Evolutionary conservation across 495 filamentous ascomycete genomes (phyloP).

Genomic region (Diplogelasinospora grovesii): DNA sequence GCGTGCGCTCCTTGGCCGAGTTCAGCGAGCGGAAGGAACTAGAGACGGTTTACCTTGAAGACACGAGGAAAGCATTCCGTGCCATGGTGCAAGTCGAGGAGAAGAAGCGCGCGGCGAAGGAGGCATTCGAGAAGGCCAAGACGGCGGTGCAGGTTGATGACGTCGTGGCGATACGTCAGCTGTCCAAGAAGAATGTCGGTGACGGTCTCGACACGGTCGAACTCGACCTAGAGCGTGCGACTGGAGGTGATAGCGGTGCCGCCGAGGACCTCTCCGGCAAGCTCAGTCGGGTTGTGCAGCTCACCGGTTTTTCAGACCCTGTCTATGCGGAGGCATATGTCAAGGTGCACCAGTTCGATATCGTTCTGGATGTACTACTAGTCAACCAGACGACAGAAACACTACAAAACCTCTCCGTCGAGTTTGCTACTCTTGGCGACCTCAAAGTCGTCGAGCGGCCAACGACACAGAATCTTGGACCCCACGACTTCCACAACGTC

Average conservation of each 20-base stretch:
- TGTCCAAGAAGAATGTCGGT: constrained; percentile 82
- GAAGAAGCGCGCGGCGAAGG: constrained; percentile 90
- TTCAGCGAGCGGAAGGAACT: constrained; percentile 84
- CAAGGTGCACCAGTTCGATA: constrained; percentile 98
- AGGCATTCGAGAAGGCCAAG: constrained; percentile 86
- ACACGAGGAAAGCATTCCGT: constrained; percentile 92
- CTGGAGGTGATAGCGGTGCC: constrained; percentile 75
- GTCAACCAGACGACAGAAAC: constrained; percentile 98
- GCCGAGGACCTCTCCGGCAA: constrained; percentile 83
- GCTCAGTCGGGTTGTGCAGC: constrained; percentile 89
- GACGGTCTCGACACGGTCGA: constrained; percentile 84
- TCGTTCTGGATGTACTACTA: constrained; percentile 91
- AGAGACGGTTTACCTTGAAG: constrained; percentile 88
- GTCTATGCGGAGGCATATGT: constrained; percentile 99
- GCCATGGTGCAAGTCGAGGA: constrained; percentile 98
- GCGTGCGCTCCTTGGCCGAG: constrained; percentile 86
- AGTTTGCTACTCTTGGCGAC: constrained; percentile 96
- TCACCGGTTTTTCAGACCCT: constrained; percentile 97
- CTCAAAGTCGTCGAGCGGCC: constrained; percentile 97
- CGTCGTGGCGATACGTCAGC: constrained; percentile 82
- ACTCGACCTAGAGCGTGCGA: constrained; percentile 87
- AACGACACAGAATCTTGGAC: constrained; percentile 88
- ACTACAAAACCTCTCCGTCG: constrained; percentile 92
- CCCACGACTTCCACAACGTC: constrained; percentile 95
- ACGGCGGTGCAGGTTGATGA: constrained; percentile 93